phyloP scores from a whole-genome alignment of 202 grass and related monocot genomes.

The Saccharum hybrid region DNA sequence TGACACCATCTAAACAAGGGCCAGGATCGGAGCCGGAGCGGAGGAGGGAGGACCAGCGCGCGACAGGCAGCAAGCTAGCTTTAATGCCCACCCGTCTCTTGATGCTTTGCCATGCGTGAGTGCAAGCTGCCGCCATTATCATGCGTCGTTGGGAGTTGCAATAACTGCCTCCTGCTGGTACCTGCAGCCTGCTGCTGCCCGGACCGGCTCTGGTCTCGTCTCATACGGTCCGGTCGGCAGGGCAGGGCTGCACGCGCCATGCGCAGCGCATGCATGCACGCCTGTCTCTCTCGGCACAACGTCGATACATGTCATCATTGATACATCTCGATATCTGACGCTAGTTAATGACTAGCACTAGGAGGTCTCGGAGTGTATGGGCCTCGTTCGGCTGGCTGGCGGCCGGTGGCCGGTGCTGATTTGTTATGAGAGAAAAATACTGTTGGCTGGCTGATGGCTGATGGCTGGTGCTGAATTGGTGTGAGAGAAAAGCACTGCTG shows the following conservation, averaged over 20 bases:
- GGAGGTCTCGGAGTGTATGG: too few species aligned
- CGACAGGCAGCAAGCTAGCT: too few species aligned
- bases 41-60: not conserved
- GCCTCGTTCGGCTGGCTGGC: too few species aligned
- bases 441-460: too few species aligned
- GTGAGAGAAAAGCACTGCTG: too few species aligned
- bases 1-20: too few species aligned
- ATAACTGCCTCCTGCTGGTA: constrained; percentile 16
- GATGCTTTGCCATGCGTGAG: constrained; percentile 3
- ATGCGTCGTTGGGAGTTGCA: constrained; percentile 28
- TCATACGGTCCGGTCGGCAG: not conserved
- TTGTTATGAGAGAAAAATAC: too few species aligned
- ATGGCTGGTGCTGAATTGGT: too few species aligned
- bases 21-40: too few species aligned
- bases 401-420: too few species aligned
- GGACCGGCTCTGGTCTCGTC: not conserved
- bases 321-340: not conserved
- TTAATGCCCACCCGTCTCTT: constrained; percentile 9
- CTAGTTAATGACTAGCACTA: not conserved
- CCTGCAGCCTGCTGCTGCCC: not conserved
- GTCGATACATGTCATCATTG: constrained; percentile 28
- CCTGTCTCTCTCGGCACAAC: constrained; percentile 29
- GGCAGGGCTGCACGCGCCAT: not conserved
- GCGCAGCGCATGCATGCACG: constrained; percentile 24
- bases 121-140: constrained; percentile 36